phyloP scores from a whole-genome alignment of 129 eudicot genomes.

The Pittosporum tobira region DNA sequence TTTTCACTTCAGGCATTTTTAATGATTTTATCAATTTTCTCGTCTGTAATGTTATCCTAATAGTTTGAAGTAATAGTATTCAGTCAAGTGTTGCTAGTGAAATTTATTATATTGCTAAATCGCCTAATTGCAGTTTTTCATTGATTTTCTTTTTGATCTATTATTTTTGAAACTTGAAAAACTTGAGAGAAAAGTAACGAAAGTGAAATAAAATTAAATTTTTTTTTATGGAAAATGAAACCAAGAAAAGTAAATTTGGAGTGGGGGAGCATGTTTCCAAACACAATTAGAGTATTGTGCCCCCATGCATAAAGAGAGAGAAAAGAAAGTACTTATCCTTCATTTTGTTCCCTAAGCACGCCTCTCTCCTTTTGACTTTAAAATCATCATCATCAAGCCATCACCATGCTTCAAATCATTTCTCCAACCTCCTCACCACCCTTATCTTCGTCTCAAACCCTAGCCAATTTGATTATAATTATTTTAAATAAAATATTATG shows the following conservation, averaged over 20 bases:
- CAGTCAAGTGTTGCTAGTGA: background rate
- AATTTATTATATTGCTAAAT: background rate
- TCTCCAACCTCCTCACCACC: slow-evolving; percentile 22
- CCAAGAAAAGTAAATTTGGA: slow-evolving; percentile 11
- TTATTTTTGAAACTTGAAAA: slow-evolving; percentile 3
- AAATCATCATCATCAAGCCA: slow-evolving; percentile 44
- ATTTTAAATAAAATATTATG: too few species aligned
- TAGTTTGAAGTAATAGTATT: too few species aligned
- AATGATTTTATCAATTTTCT: background rate
- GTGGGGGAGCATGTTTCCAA: slow-evolving; percentile 33
- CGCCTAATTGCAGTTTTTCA: background rate
- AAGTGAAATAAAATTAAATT: too few species aligned
- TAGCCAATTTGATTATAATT: slow-evolving; percentile 10
- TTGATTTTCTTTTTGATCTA: background rate
- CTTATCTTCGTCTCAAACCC: slow-evolving; percentile 18
- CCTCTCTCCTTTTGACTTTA: slow-evolving; percentile 26
- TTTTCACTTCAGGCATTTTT: background rate
- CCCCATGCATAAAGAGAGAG: slow-evolving; percentile 1
- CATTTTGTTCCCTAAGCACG: slow-evolving; percentile 32
- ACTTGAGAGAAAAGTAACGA: too few species aligned
- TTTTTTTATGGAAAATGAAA: too few species aligned
- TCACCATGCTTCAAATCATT: slow-evolving; percentile 47
- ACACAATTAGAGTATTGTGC: slow-evolving; percentile 19
- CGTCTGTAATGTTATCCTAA: too few species aligned
- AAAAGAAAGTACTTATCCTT: slow-evolving; percentile 1